Percentiles rank a stretch among this genome's conserved stretches.
Evolutionary conservation across 2,329 filamentous ascomycete species (phyloP).

Genomic region (Aulographum hederae): DNA sequence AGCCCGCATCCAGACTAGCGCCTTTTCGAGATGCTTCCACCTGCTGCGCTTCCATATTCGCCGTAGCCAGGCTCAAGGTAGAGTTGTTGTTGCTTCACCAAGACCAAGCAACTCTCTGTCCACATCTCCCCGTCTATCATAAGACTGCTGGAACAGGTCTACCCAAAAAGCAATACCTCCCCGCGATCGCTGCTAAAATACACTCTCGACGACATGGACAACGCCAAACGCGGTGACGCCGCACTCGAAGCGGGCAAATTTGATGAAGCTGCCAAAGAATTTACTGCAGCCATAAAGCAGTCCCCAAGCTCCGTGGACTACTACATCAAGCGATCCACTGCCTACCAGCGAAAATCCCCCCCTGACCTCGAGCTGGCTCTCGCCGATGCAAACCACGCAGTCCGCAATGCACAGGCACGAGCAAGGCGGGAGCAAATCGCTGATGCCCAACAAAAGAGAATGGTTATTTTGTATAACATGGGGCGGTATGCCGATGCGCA

Average conservation of each 20-base stretch:
- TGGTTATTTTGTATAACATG: conserved; percentile 52
- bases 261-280: conserved; percentile 46
- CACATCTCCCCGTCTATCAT: too few species aligned
- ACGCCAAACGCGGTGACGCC: conserved; percentile 36
- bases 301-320: conserved; percentile 53
- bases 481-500: conserved; percentile 58
- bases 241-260: conserved; percentile 48
- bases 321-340: conserved; percentile 66
- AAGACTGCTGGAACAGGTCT: too few species aligned
- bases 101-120: too few species aligned
- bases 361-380: conserved; percentile 26
- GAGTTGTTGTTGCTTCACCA: too few species aligned
- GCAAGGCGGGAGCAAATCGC: conserved; percentile 59
- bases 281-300: conserved; percentile 45
- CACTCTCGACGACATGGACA: too few species aligned
- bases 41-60: background rate
- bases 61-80: background rate
- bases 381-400: conserved; percentile 28
- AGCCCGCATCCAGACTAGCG: background rate
- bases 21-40: background rate
- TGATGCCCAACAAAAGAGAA: conserved; percentile 67
- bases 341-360: conserved; percentile 45
- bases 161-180: too few species aligned
- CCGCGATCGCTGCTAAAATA: too few species aligned
- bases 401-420: conserved; percentile 50